phyloP scores from a whole-genome alignment of 257 asterid genomes.

The Salvia rosmarinus region DNA sequence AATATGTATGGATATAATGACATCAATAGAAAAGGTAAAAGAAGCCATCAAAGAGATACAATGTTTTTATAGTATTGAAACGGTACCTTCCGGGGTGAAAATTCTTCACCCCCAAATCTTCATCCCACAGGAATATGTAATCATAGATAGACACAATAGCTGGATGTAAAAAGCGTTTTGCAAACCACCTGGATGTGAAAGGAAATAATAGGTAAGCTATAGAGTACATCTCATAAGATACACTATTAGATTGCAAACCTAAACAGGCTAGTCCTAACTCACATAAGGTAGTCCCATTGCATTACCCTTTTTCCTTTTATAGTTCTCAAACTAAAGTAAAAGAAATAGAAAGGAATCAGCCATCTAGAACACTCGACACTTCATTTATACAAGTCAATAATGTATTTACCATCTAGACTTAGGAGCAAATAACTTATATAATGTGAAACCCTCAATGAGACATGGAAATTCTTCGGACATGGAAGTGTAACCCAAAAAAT shows the following conservation, averaged over 20 bases:
- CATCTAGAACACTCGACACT: slow-evolving; percentile 9
- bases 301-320: background rate
- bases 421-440: background rate
- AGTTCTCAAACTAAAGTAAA: background rate
- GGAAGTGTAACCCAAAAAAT: background rate
- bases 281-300: slow-evolving; percentile 16
- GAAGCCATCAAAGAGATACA: background rate
- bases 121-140: slow-evolving; percentile 94
- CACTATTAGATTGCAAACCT: background rate
- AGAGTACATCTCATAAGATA: slow-evolving; percentile 10
- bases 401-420: background rate
- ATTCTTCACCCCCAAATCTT: slow-evolving; percentile 84
- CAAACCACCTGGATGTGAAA: slow-evolving; percentile 79
- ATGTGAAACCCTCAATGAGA: slow-evolving; percentile 5
- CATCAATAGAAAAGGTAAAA: slow-evolving; percentile 6
- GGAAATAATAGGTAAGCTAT: slow-evolving; percentile 10
- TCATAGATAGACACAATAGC: slow-evolving; percentile 78
- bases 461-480: no score
- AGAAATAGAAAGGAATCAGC: slow-evolving; percentile 10
- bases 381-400: slow-evolving; percentile 9
- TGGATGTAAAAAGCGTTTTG: slow-evolving; percentile 89
- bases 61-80: background rate
- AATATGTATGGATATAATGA: background rate
- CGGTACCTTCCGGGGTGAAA: slow-evolving; percentile 84
- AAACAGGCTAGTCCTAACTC: background rate